phyloP scores from a whole-genome alignment of 202 grass and related monocot genomes.

The Zizania palustris region DNA sequence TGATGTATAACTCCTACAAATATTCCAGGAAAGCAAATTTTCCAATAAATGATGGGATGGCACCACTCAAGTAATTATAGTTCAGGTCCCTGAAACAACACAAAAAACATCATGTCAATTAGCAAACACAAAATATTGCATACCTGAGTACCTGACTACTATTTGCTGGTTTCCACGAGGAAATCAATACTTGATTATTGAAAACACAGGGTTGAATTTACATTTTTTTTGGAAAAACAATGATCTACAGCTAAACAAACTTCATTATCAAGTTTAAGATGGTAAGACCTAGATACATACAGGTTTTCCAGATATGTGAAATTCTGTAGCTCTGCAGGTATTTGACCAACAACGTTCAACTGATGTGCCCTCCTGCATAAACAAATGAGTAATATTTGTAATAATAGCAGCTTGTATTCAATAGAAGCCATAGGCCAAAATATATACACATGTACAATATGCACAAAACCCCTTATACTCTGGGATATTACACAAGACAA shows the following conservation, averaged over 20 bases:
- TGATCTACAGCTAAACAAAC: background rate
- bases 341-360: conserved; percentile 45
- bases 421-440: no score
- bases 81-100: conserved; percentile 49
- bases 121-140: background rate
- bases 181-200: background rate
- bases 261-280: background rate
- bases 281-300: conserved; percentile 39
- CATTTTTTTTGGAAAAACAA: background rate
- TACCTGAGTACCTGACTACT: no score
- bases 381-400: background rate
- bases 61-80: background rate
- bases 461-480: no score
- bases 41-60: background rate
- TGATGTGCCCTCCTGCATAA: conserved; percentile 43
- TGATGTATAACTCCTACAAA: background rate
- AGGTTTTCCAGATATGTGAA: conserved; percentile 51
- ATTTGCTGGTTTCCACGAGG: background rate
- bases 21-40: background rate
- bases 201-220: background rate
- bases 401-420: no score
- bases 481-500: no score
- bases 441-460: no score
- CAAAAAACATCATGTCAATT: background rate
- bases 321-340: conserved; percentile 62